These are phyloP conservation scores for Malassezia equina DNA, from an alignment of 1,284 basidiomycete genomes.

Conservation along the genomic window DNA sequence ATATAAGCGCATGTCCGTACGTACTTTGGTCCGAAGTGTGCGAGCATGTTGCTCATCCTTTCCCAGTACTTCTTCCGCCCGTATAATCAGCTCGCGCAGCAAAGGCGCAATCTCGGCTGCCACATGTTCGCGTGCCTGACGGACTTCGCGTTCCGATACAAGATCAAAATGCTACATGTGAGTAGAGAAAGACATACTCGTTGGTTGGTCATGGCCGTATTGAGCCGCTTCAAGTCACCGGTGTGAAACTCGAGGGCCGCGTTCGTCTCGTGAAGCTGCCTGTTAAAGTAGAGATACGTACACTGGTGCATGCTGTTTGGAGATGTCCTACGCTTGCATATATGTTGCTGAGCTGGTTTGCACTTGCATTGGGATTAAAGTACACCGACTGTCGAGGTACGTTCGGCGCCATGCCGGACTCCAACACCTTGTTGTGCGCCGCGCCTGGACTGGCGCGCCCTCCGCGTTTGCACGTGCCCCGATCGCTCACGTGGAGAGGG, in stretches of 20 bases:
- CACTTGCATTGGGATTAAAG: conserved; percentile 8
- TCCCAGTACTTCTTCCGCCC: conserved; percentile 11
- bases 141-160: conserved; percentile 14
- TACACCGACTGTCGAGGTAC: conserved; percentile 15
- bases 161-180: conserved; percentile 14
- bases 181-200: neutral
- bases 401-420: conserved; percentile 2
- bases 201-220: conserved; percentile 6
- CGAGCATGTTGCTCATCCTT: conserved; percentile 13
- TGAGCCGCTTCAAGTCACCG: conserved; percentile 7
- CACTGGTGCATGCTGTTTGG: conserved; percentile 1
- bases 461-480: neutral
- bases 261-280: conserved; percentile 12
- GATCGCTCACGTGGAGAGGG: neutral
- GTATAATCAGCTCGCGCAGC: conserved; percentile 15
- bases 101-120: conserved; percentile 17
- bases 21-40: conserved; percentile 7
- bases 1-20: neutral
- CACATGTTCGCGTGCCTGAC: conserved; percentile 11
- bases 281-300: neutral
- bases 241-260: neutral
- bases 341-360: conserved; percentile 9
- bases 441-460: neutral
- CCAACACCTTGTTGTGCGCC: neutral
- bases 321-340: neutral